Conservation (phyloP, 2,329 filamentous ascomycete genomes). For the Penicillium olsonii region DNA sequence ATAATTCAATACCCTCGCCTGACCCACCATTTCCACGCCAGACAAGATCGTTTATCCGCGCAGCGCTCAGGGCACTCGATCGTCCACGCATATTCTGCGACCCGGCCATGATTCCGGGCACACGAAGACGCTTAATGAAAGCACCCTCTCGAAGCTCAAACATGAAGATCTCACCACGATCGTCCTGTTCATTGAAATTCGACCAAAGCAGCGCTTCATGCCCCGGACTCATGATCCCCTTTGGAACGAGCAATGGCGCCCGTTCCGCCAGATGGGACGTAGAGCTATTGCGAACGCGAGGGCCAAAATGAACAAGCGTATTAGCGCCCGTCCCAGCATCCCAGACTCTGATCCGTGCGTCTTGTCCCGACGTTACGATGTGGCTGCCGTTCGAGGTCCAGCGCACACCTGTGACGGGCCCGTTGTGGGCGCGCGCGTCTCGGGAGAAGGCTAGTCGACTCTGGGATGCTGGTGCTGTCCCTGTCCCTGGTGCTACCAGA, state of each 20-base stretch:
- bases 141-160: slow-evolving; percentile 78
- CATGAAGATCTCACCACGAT: slow-evolving; percentile 68
- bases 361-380: slow-evolving; percentile 79
- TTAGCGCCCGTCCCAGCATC: slow-evolving; percentile 78
- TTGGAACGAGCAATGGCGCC: slow-evolving; percentile 65
- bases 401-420: slow-evolving; percentile 78
- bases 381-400: slow-evolving; percentile 81
- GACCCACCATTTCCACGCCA: slow-evolving; percentile 69
- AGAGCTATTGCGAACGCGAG: slow-evolving; percentile 70
- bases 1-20: slow-evolving; percentile 66
- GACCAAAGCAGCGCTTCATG: slow-evolving; percentile 76
- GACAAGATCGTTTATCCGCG: slow-evolving; percentile 71
- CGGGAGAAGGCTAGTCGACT: slow-evolving; percentile 46
- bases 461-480: slow-evolving; percentile 30
- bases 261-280: slow-evolving; percentile 61
- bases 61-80: slow-evolving; percentile 52
- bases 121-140: slow-evolving; percentile 69
- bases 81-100: slow-evolving; percentile 41
- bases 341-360: slow-evolving; percentile 85
- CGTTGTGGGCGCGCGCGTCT: slow-evolving; percentile 68
- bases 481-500: slow-evolving; percentile 47
- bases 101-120: slow-evolving; percentile 56
- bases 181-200: slow-evolving; percentile 70
- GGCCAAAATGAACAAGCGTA: slow-evolving; percentile 84
- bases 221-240: slow-evolving; percentile 55